Evolutionary conservation across 176 grass and related monocot species (phyloP).

Genomic region (Carex scoparia): DNA sequence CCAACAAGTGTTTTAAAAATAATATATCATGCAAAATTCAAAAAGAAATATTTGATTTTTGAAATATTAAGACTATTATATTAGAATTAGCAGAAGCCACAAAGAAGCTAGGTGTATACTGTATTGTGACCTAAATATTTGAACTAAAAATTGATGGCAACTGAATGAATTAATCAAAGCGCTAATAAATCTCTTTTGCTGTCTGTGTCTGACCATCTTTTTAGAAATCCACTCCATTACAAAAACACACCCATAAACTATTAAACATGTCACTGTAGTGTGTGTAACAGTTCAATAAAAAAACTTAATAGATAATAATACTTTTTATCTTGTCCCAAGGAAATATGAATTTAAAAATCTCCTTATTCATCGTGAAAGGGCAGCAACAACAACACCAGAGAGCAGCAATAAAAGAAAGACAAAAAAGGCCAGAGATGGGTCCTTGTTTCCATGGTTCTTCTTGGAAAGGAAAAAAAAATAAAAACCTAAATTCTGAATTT

Average conservation of each 20-base stretch:
- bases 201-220: background rate
- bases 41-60: background rate
- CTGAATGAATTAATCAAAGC: background rate
- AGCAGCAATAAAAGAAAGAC: conserved; percentile 18
- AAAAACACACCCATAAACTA: conserved; percentile 7
- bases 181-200: background rate
- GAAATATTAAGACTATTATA: too few relatives aligned
- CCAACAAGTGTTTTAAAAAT: background rate
- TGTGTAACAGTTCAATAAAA: conserved; percentile 14
- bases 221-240: conserved; percentile 15
- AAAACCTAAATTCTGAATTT: conserved; percentile 20
- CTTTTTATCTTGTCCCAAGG: background rate
- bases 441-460: conserved; percentile 1
- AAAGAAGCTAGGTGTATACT: background rate
- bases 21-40: background rate
- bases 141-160: background rate
- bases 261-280: conserved; percentile 23
- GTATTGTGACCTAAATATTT: background rate
- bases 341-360: background rate
- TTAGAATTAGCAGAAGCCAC: background rate
- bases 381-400: conserved; percentile 26
- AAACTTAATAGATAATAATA: background rate
- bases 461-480: conserved; percentile 20
- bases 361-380: conserved; percentile 26
- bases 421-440: conserved; percentile 25